Evolutionary conservation across 2,329 filamentous ascomycete species (phyloP).

Genomic region (Byssoonygena ceratinophila): DNA sequence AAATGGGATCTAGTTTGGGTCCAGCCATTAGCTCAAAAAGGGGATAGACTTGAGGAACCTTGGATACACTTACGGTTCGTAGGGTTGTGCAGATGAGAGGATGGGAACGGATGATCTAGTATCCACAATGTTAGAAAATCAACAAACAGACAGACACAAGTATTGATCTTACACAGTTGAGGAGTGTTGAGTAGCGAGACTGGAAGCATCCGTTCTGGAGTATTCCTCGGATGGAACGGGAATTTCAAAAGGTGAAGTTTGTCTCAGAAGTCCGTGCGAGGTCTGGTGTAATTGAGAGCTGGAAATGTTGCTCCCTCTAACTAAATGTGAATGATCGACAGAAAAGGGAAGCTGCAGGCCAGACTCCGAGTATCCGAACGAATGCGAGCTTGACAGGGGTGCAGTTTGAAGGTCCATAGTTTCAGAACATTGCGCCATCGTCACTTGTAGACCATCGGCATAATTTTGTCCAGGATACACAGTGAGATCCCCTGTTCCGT

Average conservation of each 20-base stretch:
- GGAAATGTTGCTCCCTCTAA: background rate
- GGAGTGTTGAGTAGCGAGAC: background rate
- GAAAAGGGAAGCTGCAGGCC: constrained; percentile 8
- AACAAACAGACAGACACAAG: background rate
- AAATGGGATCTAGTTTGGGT: background rate
- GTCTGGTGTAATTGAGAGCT: constrained; percentile 1
- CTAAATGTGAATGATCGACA: background rate
- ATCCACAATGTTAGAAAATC: background rate
- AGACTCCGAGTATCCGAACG: background rate
- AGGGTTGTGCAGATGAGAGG: constrained; percentile 2
- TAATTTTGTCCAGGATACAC: constrained; percentile 3
- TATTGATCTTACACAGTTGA: constrained; percentile 8
- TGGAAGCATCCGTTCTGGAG: background rate
- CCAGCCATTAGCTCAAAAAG: background rate
- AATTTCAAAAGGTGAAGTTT: background rate
- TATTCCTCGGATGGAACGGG: background rate
- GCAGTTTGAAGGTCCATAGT: background rate
- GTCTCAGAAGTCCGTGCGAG: background rate
- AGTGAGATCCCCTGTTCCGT: constrained; percentile 4
- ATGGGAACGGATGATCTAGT: constrained; percentile 3
- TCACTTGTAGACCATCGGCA: background rate
- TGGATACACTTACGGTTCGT: background rate
- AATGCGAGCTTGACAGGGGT: constrained; percentile 5
- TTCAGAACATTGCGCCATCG: constrained; percentile 3
- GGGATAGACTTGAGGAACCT: background rate